phyloP scores from a whole-genome alignment of 495 filamentous ascomycete species.

The Aspergillus nidulans region DNA sequence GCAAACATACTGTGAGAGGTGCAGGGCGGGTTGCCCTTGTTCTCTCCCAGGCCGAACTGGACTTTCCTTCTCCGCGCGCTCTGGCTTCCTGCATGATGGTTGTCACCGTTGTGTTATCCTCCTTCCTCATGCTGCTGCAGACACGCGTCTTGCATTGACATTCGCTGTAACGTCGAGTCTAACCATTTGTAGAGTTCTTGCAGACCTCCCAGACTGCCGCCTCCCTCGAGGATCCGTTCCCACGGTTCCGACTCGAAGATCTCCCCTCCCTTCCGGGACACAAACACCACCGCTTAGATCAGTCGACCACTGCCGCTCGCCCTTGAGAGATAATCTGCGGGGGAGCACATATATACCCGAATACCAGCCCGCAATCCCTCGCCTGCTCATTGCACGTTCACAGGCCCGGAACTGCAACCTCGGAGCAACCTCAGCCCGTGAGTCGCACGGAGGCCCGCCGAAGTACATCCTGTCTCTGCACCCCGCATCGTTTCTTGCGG shows the following conservation, averaged over 20 bases:
- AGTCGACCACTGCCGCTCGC: background rate
- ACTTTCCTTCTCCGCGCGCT: constrained; percentile 1
- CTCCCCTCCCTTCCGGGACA: constrained; percentile 1
- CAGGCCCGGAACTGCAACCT: constrained; percentile 1
- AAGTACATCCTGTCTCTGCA: constrained; percentile 6
- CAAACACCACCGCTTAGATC: background rate
- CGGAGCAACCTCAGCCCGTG: background rate
- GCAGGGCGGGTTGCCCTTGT: constrained; percentile 6
- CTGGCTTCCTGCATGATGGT: constrained; percentile 30
- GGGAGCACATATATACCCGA: constrained; percentile 1
- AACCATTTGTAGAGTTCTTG: constrained; percentile 15
- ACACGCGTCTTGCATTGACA: constrained; percentile 31
- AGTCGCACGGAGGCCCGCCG: constrained; percentile 10
- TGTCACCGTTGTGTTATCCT: constrained; percentile 21
- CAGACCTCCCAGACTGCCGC: constrained; percentile 1
- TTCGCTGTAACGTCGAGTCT: constrained; percentile 13
- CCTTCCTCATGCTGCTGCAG: constrained; percentile 23
- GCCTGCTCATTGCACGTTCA: constrained; percentile 1
- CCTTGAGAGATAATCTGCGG: background rate
- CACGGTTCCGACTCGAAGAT: constrained; percentile 3
- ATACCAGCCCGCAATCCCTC: background rate
- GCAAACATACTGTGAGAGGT: constrained; percentile 14
- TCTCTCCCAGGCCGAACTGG: background rate
- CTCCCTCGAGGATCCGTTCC: constrained; percentile 5
- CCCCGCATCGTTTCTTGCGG: background rate